phyloP scores from a whole-genome alignment of 2,329 filamentous ascomycete species.

The Lachnellula subtilissima region DNA sequence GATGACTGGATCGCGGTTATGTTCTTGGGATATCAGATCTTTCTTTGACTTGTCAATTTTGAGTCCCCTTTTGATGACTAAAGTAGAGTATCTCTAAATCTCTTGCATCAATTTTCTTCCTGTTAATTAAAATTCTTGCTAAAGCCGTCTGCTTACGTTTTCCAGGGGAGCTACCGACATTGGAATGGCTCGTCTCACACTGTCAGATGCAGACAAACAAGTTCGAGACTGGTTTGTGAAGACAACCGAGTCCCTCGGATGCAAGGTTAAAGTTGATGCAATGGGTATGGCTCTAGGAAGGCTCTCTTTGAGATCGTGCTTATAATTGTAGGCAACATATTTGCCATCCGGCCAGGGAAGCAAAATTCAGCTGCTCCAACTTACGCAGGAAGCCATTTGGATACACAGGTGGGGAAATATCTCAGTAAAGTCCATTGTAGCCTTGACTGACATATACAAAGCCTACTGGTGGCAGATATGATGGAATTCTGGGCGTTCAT shows the following conservation, averaged over 20 bases:
- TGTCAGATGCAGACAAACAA: slow-evolving; percentile 66
- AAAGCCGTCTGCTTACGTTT: slow-evolving; percentile 2
- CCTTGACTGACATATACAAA: slow-evolving; percentile 35
- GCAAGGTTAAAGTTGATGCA: slow-evolving; percentile 61
- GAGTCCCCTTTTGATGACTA: no score
- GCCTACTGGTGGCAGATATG: slow-evolving; percentile 62
- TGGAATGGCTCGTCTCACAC: slow-evolving; percentile 70
- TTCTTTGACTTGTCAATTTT: no score
- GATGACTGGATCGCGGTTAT: no score
- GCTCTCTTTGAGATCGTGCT: not conserved
- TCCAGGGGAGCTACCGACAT: slow-evolving; percentile 54
- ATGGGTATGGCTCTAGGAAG: slow-evolving; percentile 49
- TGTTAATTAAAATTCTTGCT: not conserved
- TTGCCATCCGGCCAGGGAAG: slow-evolving; percentile 63
- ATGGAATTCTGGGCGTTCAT: slow-evolving; percentile 71
- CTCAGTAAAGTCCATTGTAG: not conserved
- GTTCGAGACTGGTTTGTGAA: slow-evolving; percentile 72
- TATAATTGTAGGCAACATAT: slow-evolving; percentile 53
- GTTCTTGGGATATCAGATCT: no score
- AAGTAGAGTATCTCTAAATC: not conserved
- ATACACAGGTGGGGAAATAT: slow-evolving; percentile 46
- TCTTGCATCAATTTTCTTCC: not conserved
- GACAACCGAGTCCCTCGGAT: slow-evolving; percentile 58
- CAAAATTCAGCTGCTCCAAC: slow-evolving; percentile 53
- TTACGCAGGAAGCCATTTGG: slow-evolving; percentile 66